Percentiles rank a stretch among this genome's conserved stretches.
Conservation (phyloP, 495 filamentous ascomycete species). For the Lasiosphaeris hirsuta region DNA sequence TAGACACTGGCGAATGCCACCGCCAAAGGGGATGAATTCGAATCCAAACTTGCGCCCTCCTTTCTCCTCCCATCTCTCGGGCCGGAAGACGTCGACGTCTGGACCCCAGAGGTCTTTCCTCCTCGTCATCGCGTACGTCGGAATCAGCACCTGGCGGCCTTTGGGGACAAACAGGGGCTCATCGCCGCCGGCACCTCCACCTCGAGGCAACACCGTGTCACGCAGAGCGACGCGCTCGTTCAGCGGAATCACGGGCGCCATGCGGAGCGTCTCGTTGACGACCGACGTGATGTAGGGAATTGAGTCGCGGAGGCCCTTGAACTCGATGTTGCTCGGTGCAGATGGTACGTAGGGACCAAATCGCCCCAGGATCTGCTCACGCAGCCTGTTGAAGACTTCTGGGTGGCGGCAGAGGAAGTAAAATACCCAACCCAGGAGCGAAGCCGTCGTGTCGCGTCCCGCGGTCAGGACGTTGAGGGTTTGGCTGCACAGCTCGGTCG, state of each 20-base stretch:
- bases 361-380: constrained; percentile 41
- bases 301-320: constrained; percentile 37
- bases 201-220: constrained; percentile 47
- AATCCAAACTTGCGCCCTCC: constrained; percentile 32
- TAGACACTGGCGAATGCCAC: constrained; percentile 22
- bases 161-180: constrained; percentile 25
- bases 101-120: constrained; percentile 40
- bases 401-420: constrained; percentile 51
- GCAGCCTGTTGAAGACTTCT: constrained; percentile 47
- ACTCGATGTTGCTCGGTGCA: constrained; percentile 23
- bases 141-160: constrained; percentile 34
- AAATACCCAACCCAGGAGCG: constrained; percentile 56
- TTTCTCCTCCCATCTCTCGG: constrained; percentile 31
- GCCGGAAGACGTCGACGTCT: constrained; percentile 26
- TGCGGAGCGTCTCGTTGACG: constrained; percentile 44
- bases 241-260: constrained; percentile 37
- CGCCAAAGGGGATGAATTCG: constrained; percentile 34
- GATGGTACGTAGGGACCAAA: constrained; percentile 32
- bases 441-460: constrained; percentile 54
- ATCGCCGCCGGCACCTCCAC: constrained; percentile 32
- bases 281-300: constrained; percentile 46
- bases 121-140: constrained; percentile 34
- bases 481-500: constrained; percentile 57
- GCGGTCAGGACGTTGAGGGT: constrained; percentile 64
- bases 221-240: constrained; percentile 41